Percentiles rank a stretch among this genome's conserved stretches.
These are phyloP conservation scores for Oryza nivara DNA, from an alignment of 176 grass and related monocot genomes.

Conservation along the genomic window DNA sequence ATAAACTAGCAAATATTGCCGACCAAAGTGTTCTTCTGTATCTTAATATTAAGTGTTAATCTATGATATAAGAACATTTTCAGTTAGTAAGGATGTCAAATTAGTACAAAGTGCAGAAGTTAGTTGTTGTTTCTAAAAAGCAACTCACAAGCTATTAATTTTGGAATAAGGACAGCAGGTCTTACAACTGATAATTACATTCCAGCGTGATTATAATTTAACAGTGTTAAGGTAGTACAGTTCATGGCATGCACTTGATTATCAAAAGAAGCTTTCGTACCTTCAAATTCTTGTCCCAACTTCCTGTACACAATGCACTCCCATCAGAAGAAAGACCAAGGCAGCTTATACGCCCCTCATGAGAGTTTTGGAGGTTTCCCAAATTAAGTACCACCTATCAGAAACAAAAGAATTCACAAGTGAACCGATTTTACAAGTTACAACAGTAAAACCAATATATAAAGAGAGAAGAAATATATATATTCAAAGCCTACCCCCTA, in stretches of 20 bases:
- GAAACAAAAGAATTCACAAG: slow-evolving; percentile 9
- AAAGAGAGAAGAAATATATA: not conserved
- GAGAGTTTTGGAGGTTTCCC: slow-evolving; percentile 85
- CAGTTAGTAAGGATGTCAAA: not conserved
- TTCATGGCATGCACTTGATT: not conserved
- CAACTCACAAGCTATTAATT: not conserved
- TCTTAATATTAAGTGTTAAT: not conserved
- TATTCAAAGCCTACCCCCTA: slow-evolving; percentile 6
- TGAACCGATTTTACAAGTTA: not conserved
- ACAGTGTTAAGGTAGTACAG: not conserved
- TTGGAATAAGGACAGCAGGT: not conserved
- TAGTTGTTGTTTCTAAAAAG: not conserved
- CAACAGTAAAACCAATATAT: not conserved
- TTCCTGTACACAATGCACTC: slow-evolving; percentile 97
- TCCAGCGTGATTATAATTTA: slow-evolving; percentile 1
- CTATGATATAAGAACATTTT: not conserved
- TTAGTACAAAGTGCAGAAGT: slow-evolving; percentile 23
- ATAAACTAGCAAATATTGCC: not conserved
- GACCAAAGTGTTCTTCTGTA: not conserved
- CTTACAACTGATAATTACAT: slow-evolving; percentile 7
- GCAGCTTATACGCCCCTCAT: slow-evolving; percentile 87
- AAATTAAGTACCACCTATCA: slow-evolving; percentile 80
- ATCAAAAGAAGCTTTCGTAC: slow-evolving; percentile 33
- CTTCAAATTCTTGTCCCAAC: slow-evolving; percentile 99
- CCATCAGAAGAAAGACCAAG: slow-evolving; percentile 93